Evolutionary conservation across 495 filamentous ascomycete species (phyloP), one percentile per base, ranked within the genome.

Genomic region (Penicillium nucicola): DNA sequence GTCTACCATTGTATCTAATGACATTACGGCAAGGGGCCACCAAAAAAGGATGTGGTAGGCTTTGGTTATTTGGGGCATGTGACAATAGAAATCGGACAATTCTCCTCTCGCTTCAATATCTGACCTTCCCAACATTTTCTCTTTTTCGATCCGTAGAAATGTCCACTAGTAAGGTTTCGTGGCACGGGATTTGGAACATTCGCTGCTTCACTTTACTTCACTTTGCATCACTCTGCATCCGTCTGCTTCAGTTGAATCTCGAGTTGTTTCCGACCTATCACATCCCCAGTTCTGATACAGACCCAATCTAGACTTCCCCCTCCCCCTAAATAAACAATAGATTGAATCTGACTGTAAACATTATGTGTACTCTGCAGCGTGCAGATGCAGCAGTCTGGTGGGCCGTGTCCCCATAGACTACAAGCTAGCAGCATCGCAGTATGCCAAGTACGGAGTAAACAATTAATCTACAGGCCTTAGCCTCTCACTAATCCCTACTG

Each of bases 51-150:
- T 60, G 65, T 66, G 66, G 61, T 61, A 55, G 61, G 61, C 58
- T 60, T 65, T 67, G 63, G 61, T 58, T 66, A 61, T 67, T 41
- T 69, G 66, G 71, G 69, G 64, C 67, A 65, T 71, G 67, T 71
- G 70, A 69, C 59, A 67, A 71, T 74, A 74, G 68, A 74, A 65
- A 69, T 62, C 62, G 59, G 68, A 74, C 55, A 64, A 69, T 74
- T 72, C 72, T 74, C 69, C 69, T 69, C 73, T 77, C 69, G 60
- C 64, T 74, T 69, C 35, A 53, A 35, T 5, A 22, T n/a, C n/a
- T n/a, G n/a, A n/a, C n/a, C n/a, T n/a, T n/a, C n/a, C n/a, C n/a
- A n/a, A n/a, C n/a, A 22, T 22, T 22, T 22, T 22, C 5, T 2
- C 5, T 22, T 22, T 22, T 32, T 48, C 36, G 19, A 52, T 32